Evolutionary conservation across 345 rosid species (phyloP), one percentile per base, ranked within the genome.

Genomic region (Salix purpurea): DNA sequence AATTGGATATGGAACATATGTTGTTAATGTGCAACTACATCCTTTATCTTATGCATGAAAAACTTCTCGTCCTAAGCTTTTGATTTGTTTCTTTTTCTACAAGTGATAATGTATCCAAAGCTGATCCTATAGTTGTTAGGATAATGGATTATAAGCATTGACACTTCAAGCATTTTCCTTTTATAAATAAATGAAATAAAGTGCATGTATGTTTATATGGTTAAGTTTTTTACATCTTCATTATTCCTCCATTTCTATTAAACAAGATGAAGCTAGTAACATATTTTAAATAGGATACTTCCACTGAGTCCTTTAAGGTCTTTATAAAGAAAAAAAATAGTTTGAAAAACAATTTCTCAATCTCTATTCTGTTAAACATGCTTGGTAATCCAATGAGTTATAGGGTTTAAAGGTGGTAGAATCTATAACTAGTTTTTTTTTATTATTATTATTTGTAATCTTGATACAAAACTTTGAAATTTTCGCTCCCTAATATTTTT

Each of bases 101-200:
- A 93, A 98, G 96, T 93, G 73, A 86, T 95, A 72, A 44, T 93
- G 65, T 91, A 96, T 56, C 93, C 97, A 15, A 94, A 95, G 93
- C 96, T 7, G 94, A 95, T 84, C 99, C 99, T 77, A 98, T 98
- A 0, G 97, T 91, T 78, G 87, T 95, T 80, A 89, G 88, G 87
- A 93, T 91, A 83, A 93, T 91, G 96, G 95, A 95, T 78, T 95
- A 88, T 82, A 91, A 84, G 99, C 89, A 86, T 34, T 64, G 81
- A 32, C 44, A 24, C 75, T 28, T 34, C 44, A 72, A 62, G 21
- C n/a, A 44, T 56, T 8, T 67, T 40, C 16, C 16, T 36, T 42
- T 44, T 54, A 12, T 24, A 65, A 44, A 58, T 37, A 4, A 36
- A 28, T 21, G 13, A 70, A 46, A 37, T 32, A 5, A 13, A 28